Conservation (phyloP, 2,329 filamentous ascomycete genomes). For the Emmonsia crescens region DNA sequence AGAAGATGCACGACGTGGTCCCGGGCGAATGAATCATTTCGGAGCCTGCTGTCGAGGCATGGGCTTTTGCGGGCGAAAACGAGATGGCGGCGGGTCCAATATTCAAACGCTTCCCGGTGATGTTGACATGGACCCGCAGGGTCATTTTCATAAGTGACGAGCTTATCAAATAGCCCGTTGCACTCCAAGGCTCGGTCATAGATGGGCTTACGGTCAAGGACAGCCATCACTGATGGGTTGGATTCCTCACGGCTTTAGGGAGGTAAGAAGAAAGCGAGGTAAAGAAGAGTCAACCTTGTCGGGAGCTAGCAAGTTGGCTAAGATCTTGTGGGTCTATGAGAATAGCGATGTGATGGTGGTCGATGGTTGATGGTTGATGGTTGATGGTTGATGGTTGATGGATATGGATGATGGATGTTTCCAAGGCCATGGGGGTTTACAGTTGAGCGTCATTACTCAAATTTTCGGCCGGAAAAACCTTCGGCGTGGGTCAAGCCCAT, state of each 20-base stretch:
- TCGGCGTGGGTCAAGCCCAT: too few relatives aligned
- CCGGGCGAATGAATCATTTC: neutral
- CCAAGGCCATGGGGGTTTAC: too few relatives aligned
- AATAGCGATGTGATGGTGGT: neutral
- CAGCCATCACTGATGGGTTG: neutral
- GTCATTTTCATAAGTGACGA: neutral
- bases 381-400: neutral
- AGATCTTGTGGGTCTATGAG: neutral
- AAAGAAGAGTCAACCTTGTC: neutral
- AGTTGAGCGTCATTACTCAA: too few relatives aligned
- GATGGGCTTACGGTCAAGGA: neutral
- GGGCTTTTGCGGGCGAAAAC: neutral
- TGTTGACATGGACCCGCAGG: rapidly evolving
- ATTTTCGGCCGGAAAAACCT: too few relatives aligned
- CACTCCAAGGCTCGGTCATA: neutral
- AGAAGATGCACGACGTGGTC: neutral
- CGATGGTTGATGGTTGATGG: neutral
- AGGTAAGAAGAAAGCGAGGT: neutral
- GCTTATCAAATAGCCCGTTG: neutral
- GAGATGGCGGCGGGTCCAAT: neutral
- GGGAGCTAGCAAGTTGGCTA: neutral
- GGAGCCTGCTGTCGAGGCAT: neutral
- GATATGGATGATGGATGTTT: too few relatives aligned
- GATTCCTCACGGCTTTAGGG: neutral
- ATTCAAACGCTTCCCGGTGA: neutral